A percentile compares a stretch with the other conserved stretches of the same genome.
Conservation (phyloP, 2,329 filamentous ascomycete genomes). For the Ceratocystis variospora region DNA sequence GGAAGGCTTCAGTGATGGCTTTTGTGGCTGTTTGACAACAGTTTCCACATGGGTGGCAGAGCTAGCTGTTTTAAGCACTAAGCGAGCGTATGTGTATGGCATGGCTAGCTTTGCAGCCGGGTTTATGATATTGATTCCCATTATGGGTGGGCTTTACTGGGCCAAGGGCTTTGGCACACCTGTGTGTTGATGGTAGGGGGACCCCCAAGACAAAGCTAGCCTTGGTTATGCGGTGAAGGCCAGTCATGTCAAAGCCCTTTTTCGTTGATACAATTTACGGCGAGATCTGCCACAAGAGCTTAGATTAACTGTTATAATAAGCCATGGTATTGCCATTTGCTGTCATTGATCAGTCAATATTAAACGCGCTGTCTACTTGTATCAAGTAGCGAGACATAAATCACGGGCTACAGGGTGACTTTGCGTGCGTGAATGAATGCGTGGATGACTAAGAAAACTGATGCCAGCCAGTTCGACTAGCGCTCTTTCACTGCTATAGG, state of each 20-base stretch:
- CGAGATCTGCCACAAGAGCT: no score
- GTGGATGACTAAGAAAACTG: background rate
- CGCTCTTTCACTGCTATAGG: background rate
- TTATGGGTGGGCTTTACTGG: slow-evolving; percentile 69
- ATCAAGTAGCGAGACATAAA: background rate
- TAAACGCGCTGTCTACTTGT: background rate
- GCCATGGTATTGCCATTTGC: no score
- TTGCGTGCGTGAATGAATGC: background rate
- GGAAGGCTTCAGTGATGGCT: slow-evolving; percentile 52
- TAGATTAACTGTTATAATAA: no score
- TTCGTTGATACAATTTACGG: no score
- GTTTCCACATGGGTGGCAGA: slow-evolving; percentile 55
- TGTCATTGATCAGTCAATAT: no score
- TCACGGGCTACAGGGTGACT: background rate
- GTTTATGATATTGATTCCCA: slow-evolving; percentile 46
- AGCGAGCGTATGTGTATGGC: slow-evolving; percentile 55
- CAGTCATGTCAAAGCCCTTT: background rate
- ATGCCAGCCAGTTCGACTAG: background rate
- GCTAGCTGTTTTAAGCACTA: slow-evolving; percentile 37
- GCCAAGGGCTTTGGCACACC: slow-evolving; percentile 39
- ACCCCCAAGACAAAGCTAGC: background rate
- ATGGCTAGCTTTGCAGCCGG: slow-evolving; percentile 44
- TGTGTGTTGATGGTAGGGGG: slow-evolving; percentile 25
- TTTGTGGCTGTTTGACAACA: slow-evolving; percentile 53
- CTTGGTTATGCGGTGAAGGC: background rate